These are phyloP conservation scores for Russula emetica DNA, from an alignment of 768 basidiomycete genomes.

Conservation along the genomic window DNA sequence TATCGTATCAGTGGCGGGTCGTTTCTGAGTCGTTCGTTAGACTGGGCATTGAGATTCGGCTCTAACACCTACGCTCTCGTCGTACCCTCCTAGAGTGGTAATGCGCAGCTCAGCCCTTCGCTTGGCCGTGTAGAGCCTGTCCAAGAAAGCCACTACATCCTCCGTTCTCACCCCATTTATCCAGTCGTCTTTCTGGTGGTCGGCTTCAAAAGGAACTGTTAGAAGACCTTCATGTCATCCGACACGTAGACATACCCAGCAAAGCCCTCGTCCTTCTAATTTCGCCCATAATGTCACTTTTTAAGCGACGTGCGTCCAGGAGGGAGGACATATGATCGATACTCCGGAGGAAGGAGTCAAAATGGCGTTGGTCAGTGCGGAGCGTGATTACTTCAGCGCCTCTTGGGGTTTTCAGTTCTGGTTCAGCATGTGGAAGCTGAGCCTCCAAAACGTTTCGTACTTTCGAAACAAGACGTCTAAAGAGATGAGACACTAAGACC, in stretches of 20 bases:
- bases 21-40: conserved; percentile 34
- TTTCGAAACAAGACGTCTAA: conserved; percentile 79
- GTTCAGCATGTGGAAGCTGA: conserved; percentile 58
- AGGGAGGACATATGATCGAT: conserved; percentile 79
- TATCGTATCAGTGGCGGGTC: conserved; percentile 37
- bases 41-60: neutral
- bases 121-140: conserved; percentile 85
- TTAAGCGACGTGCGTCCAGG: conserved; percentile 81
- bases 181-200: conserved; percentile 85
- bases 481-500: conserved; percentile 14
- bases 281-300: conserved; percentile 91
- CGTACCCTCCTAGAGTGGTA: conserved; percentile 65
- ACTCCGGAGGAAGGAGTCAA: conserved; percentile 86
- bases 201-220: conserved; percentile 43
- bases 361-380: conserved; percentile 74
- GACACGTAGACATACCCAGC: conserved; percentile 47
- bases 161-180: conserved; percentile 83
- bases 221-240: neutral
- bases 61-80: conserved; percentile 49
- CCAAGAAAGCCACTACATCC: conserved; percentile 80
- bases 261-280: conserved; percentile 73
- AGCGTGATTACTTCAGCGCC: conserved; percentile 66
- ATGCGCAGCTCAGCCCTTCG: conserved; percentile 85
- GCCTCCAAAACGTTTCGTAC: conserved; percentile 81
- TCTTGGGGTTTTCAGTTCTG: conserved; percentile 40